Conservation (phyloP, 352 stramenopile species). For the Phytophthora capsici region DNA sequence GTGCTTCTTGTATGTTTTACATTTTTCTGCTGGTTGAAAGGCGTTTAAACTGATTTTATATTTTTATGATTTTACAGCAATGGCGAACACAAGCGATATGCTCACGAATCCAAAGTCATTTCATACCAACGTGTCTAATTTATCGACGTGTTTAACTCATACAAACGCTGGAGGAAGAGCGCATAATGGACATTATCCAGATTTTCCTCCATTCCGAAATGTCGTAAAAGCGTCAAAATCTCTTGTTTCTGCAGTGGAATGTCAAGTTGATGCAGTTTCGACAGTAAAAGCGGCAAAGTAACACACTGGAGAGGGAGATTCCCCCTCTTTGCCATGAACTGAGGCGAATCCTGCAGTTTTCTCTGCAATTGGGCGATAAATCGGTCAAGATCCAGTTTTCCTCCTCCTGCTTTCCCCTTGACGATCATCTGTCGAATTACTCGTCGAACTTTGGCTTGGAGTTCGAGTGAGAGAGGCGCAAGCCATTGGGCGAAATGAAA, state of each 20-base stretch:
- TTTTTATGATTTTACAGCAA: conserved; percentile 31
- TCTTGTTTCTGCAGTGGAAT: conserved; percentile 48
- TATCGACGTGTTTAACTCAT: conserved; percentile 33
- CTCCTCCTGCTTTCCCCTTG: conserved; percentile 53
- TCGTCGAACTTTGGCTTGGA: conserved; percentile 41
- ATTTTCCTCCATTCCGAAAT: conserved; percentile 59
- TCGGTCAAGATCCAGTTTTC: conserved; percentile 53
- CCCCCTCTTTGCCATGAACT: conserved; percentile 5
- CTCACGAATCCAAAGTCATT: conserved; percentile 40
- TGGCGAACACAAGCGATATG: conserved; percentile 63
- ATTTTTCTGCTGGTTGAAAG: background rate
- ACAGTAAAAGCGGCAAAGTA: conserved; percentile 36
- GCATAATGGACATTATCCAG: conserved; percentile 46
- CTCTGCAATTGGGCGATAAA: conserved; percentile 51
- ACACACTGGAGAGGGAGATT: conserved; percentile 25
- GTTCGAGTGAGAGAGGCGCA: conserved; percentile 39
- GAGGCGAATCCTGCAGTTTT: conserved; percentile 36
- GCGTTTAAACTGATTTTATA: conserved; percentile 1
- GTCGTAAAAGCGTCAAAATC: conserved; percentile 42
- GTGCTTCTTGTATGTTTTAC: conserved; percentile 52
- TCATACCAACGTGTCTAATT: conserved; percentile 1
- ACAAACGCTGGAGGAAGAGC: conserved; percentile 51
- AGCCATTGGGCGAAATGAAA: conserved; percentile 50
- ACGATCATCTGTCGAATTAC: conserved; percentile 50
- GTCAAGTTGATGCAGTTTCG: conserved; percentile 54